Conservation (phyloP, 1,284 basidiomycete genomes). For the Pseudozyma flocculosa region DNA sequence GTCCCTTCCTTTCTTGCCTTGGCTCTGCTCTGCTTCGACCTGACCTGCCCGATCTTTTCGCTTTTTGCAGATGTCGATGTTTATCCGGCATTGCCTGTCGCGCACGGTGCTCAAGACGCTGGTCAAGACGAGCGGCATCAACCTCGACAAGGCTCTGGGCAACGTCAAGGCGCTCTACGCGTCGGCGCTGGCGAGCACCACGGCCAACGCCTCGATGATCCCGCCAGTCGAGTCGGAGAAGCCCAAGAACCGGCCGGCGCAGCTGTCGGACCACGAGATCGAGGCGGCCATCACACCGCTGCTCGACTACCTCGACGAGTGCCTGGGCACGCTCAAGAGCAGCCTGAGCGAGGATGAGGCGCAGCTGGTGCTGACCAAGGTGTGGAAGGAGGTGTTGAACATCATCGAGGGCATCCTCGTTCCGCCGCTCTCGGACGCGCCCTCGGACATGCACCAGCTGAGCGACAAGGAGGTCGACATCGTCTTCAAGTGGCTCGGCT, state of each 20-base stretch:
- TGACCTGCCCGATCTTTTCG: background rate
- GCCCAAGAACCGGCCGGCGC: conserved; percentile 64
- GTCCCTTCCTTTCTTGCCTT: no score
- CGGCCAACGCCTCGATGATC: conserved; percentile 41
- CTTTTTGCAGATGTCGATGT: conserved; percentile 77
- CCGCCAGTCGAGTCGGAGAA: conserved; percentile 50
- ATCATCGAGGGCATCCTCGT: conserved; percentile 87
- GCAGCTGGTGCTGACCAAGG: conserved; percentile 85
- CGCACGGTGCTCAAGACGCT: conserved; percentile 65
- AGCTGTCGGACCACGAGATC: conserved; percentile 86
- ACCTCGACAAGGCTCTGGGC: conserved; percentile 54
- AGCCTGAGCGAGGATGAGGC: conserved; percentile 70
- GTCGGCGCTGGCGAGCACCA: conserved; percentile 49
- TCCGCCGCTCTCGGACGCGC: conserved; percentile 84
- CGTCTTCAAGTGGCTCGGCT: conserved; percentile 93
- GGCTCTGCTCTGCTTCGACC: no score
- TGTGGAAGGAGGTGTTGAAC: conserved; percentile 94
- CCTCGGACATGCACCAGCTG: conserved; percentile 85
- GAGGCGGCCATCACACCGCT: conserved; percentile 88
- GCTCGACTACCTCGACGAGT: conserved; percentile 95
- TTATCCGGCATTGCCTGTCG: conserved; percentile 87
- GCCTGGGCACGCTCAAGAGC: conserved; percentile 86
- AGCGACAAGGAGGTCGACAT: conserved; percentile 95
- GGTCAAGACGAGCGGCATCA: conserved; percentile 52
- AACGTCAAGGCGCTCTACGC: conserved; percentile 55